phyloP scores from a whole-genome alignment of 139 green algal species.

The Gonium pectorale region DNA sequence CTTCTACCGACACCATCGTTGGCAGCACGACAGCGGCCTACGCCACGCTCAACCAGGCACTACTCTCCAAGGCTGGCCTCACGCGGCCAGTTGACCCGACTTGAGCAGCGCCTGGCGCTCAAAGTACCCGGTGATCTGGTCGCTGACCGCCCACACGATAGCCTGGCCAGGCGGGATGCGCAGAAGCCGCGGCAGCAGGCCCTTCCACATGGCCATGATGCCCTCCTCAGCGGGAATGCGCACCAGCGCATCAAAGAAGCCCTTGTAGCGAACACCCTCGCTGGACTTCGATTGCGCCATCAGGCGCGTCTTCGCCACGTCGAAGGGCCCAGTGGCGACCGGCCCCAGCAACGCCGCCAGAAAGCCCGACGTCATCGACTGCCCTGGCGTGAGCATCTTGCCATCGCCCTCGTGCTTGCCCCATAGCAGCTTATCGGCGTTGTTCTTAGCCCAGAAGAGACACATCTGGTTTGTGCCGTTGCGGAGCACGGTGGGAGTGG shows the following conservation, averaged over 20 bases:
- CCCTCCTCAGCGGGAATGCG: conserved; percentile 83
- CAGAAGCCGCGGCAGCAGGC: conserved; percentile 92
- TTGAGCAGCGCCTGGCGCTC: conserved; percentile 33
- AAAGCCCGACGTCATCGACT: conserved; percentile 91
- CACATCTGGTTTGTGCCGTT: conserved; percentile 98
- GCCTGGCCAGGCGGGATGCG: conserved; percentile 95
- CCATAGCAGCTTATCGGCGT: conserved; percentile 84
- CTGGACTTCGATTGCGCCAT: conserved; percentile 87
- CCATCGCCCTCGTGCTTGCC: conserved; percentile 89
- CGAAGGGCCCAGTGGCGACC: conserved; percentile 90
- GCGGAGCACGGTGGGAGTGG: conserved; percentile 88
- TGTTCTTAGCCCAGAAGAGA: conserved; percentile 94
- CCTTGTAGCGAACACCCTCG: conserved; percentile 76
- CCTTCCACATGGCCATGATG: conserved; percentile 88
- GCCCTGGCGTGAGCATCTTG: conserved; percentile 73
- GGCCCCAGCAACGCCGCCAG: conserved; percentile 89
- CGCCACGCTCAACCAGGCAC: neutral
- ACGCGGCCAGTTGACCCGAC: conserved; percentile 1
- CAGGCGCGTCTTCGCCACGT: conserved; percentile 94
- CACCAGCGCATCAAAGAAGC: conserved; percentile 86
- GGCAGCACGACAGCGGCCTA: too few species aligned
- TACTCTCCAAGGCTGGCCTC: neutral
- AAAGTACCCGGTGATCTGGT: conserved; percentile 80
- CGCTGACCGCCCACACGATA: conserved; percentile 91
- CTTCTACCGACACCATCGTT: too few species aligned